Conservation (phyloP, 2,329 filamentous ascomycete genomes). For the Helotiales sp. region DNA sequence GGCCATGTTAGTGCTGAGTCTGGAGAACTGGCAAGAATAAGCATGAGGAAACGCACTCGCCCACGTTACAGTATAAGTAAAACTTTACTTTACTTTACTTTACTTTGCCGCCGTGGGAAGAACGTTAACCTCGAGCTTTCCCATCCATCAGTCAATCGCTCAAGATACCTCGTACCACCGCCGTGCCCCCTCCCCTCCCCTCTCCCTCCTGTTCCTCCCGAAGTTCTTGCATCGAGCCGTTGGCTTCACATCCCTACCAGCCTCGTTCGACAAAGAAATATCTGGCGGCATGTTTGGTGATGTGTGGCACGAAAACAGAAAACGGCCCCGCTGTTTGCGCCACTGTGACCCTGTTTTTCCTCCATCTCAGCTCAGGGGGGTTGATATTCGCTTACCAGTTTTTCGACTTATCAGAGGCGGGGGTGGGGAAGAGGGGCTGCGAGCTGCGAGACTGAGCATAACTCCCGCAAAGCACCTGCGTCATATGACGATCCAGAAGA, state of each 20-base stretch:
- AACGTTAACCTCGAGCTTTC: background rate
- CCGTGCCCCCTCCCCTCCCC: background rate
- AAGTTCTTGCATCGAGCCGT: background rate
- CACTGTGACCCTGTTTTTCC: background rate
- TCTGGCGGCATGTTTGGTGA: background rate
- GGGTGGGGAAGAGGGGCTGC: background rate
- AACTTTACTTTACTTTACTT: too few relatives aligned
- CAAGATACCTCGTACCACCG: background rate
- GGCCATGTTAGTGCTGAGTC: background rate
- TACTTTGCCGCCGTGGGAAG: too few relatives aligned
- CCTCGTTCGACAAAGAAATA: constrained; percentile 1
- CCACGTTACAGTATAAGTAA: background rate
- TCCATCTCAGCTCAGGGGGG: constrained; percentile 2
- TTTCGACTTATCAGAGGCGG: constrained; percentile 6
- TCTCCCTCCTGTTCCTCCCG: too few relatives aligned
- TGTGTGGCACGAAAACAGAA: constrained; percentile 12
- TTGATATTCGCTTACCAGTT: constrained; percentile 10
- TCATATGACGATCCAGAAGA: background rate
- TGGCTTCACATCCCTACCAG: constrained; percentile 6
- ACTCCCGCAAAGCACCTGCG: background rate
- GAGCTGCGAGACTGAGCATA: background rate
- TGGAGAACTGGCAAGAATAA: background rate
- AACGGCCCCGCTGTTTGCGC: background rate
- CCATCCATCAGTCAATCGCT: background rate
- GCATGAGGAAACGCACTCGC: too few relatives aligned